Evolutionary conservation across 129 eudicot species (phyloP).

Genomic region (Arctium minus): DNA sequence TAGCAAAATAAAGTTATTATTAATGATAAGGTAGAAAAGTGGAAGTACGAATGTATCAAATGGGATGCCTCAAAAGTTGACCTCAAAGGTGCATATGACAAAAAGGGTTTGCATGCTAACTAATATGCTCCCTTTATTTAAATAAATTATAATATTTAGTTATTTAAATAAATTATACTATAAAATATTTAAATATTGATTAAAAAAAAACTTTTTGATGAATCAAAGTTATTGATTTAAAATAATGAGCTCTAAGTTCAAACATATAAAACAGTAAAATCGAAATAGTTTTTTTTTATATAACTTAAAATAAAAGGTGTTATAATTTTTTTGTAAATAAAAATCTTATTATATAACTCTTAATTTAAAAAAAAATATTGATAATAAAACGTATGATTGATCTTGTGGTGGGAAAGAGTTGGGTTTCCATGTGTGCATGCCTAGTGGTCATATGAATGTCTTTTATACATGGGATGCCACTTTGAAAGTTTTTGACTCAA

Average conservation of each 20-base stretch:
- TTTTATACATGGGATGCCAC: constrained; percentile 16
- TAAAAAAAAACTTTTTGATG: no score
- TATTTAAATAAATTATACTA: no score
- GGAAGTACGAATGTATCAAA: neutral
- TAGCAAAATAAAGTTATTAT: neutral
- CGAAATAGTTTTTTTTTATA: no score
- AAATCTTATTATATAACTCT: neutral
- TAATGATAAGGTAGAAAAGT: neutral
- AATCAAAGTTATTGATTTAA: neutral
- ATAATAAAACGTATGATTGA: neutral
- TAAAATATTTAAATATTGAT: no score
- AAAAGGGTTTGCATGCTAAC: neutral
- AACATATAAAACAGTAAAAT: neutral
- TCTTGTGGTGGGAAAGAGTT: constrained; percentile 15
- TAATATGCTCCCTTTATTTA: neutral
- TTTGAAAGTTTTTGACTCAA: constrained; percentile 7
- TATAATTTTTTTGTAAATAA: no score
- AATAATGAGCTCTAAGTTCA: neutral
- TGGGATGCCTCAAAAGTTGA: neutral
- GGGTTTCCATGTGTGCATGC: constrained; percentile 21
- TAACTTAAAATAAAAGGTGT: no score
- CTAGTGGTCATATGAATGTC: constrained; percentile 5
- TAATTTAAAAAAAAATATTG: neutral
- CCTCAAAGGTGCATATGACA: neutral
- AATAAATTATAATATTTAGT: no score